These are phyloP conservation scores for Coniochaeta prunicola DNA, from an alignment of 2,329 filamentous ascomycete genomes.

Conservation along the genomic window DNA sequence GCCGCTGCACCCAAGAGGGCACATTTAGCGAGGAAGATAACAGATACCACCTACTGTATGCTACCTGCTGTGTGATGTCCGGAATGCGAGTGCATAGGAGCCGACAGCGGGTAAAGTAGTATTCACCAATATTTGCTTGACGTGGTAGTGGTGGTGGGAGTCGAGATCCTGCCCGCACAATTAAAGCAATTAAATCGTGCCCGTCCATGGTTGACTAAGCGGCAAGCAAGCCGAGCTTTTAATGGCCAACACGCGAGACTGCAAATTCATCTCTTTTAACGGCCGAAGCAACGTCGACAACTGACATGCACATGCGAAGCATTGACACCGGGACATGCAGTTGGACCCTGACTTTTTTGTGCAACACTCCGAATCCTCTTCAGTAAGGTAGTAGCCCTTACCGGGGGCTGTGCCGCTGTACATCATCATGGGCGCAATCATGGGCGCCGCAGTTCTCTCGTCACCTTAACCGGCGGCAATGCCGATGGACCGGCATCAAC, in stretches of 20 bases:
- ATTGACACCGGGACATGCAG: neutral
- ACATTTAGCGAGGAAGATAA: too few relatives aligned
- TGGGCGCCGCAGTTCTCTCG: neutral
- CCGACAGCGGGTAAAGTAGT: neutral
- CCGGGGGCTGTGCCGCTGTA: neutral
- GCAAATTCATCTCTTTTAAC: neutral
- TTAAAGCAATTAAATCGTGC: too few relatives aligned
- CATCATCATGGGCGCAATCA: too few relatives aligned
- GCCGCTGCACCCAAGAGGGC: too few relatives aligned
- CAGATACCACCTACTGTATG: neutral
- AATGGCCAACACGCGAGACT: neutral
- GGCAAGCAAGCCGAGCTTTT: neutral
- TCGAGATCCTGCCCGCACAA: too few relatives aligned
- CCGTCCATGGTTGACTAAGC: neutral
- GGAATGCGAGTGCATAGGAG: neutral
- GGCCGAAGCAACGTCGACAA: neutral
- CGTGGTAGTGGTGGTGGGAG: neutral
- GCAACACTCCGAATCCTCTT: neutral
- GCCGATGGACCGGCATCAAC: neutral
- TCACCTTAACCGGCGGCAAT: neutral
- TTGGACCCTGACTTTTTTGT: neutral
- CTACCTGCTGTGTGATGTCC: neutral
- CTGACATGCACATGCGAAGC: neutral
- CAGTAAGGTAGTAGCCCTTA: neutral
- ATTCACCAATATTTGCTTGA: neutral